Evolutionary conservation across 768 basidiomycete species (phyloP).

Genomic region (Amylocystis lapponica): DNA sequence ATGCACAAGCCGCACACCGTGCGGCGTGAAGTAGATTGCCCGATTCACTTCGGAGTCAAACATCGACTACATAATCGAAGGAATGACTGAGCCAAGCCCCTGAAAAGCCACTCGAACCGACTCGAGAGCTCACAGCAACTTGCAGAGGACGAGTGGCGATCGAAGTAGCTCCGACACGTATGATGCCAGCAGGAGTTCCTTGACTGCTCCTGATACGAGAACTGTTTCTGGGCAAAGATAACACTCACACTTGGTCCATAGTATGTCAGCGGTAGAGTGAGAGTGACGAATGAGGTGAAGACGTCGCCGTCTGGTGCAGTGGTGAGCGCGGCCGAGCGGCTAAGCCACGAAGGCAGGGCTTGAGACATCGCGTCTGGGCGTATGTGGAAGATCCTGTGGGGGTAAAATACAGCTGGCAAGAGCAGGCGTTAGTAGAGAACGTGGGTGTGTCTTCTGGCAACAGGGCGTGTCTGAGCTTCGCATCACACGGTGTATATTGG

Average conservation of each 20-base stretch:
- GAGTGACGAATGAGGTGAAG: constrained; percentile 49
- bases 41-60: no score
- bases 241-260: constrained; percentile 74
- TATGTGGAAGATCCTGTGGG: constrained; percentile 5
- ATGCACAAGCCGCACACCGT: no score
- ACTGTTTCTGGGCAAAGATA: not conserved
- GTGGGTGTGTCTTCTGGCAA: constrained; percentile 8
- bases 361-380: constrained; percentile 44
- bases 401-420: constrained; percentile 2
- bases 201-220: no score
- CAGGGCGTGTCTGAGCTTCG: no score
- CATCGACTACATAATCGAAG: no score
- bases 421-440: constrained; percentile 11
- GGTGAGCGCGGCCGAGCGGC: constrained; percentile 46
- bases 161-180: not conserved
- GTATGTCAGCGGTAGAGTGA: constrained; percentile 72
- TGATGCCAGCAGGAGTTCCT: no score
- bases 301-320: constrained; percentile 48
- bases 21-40: no score
- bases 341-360: constrained; percentile 68
- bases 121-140: not conserved
- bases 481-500: no score
- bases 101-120: not conserved
- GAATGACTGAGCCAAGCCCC: no score
- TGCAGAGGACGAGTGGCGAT: not conserved